Conservation (phyloP, 495 filamentous ascomycete species). For the Hapsidospora chrysogenum region DNA sequence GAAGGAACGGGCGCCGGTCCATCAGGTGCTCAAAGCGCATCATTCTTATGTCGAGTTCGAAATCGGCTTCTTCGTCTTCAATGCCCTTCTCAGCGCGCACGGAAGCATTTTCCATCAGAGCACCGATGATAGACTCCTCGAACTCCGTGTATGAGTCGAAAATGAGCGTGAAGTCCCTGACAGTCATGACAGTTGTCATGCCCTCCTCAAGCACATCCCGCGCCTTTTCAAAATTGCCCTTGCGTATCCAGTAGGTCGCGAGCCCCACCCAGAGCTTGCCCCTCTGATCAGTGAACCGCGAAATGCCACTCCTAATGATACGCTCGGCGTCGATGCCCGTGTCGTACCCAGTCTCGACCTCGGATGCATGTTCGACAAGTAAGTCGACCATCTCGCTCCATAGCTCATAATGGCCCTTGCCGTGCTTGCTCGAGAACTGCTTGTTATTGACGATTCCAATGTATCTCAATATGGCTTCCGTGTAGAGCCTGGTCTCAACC, state of each 20-base stretch:
- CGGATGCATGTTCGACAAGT: conserved; percentile 75
- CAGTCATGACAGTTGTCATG: conserved; percentile 95
- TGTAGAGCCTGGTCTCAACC: conserved; percentile 66
- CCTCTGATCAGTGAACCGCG: conserved; percentile 82
- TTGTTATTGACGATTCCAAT: conserved; percentile 90
- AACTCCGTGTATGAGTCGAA: conserved; percentile 97
- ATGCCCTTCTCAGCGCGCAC: conserved; percentile 66
- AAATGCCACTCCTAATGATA: conserved; percentile 86
- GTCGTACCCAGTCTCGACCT: conserved; percentile 65
- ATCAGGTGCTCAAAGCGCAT: conserved; percentile 96
- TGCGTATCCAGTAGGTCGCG: conserved; percentile 93
- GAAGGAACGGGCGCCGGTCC: conserved; percentile 89
- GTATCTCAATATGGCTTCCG: conserved; percentile 83
- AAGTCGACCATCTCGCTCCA: conserved; percentile 99
- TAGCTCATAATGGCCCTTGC: conserved; percentile 87
- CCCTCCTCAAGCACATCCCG: conserved; percentile 93
- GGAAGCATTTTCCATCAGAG: conserved; percentile 76
- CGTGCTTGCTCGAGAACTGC: conserved; percentile 78
- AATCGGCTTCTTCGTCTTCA: conserved; percentile 73
- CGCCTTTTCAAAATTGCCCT: conserved; percentile 75
- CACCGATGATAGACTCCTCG: conserved; percentile 88
- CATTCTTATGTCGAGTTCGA: conserved; percentile 95
- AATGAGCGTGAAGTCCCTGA: conserved; percentile 92
- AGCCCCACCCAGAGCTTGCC: conserved; percentile 95
- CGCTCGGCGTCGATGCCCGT: conserved; percentile 80